phyloP scores from a whole-genome alignment of 2,329 filamentous ascomycete species.

The Bipolaris cookei region DNA sequence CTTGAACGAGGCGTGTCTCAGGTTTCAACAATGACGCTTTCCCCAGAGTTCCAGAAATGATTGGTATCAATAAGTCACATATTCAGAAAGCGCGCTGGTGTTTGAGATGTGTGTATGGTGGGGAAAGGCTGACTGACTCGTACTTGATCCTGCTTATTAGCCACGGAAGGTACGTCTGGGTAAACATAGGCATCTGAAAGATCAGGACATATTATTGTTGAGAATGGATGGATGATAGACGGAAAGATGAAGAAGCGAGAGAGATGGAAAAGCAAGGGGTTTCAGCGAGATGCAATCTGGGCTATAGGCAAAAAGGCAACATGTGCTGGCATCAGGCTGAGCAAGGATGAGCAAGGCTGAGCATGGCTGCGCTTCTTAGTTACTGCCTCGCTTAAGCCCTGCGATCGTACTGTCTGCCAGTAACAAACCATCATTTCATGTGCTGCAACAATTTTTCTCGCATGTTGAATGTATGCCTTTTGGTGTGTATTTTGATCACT shows the following conservation, averaged over 20 bases:
- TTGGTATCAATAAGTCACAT: no score
- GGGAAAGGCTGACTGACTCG: no score
- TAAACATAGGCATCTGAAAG: not conserved
- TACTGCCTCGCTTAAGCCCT: not conserved
- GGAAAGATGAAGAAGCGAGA: not conserved
- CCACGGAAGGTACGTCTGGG: not conserved
- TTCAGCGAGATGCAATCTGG: not conserved
- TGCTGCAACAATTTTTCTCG: no score
- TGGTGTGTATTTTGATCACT: not conserved
- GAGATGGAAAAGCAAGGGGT: not conserved
- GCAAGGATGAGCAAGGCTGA: not conserved
- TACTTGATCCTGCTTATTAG: not conserved
- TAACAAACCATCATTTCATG: not conserved
- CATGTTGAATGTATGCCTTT: no score
- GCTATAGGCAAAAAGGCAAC: not conserved
- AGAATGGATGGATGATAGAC: not conserved
- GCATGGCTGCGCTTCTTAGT: not conserved
- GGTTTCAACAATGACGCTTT: constrained; percentile 18
- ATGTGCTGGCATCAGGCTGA: not conserved
- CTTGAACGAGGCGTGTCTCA: constrained; percentile 20
- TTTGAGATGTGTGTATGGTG: no score
- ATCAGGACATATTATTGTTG: no score
- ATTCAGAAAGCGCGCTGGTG: not conserved
- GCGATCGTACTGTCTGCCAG: not conserved
- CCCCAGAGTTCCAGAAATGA: constrained; percentile 12